Percentiles rank a stretch among this genome's conserved stretches.
These are phyloP conservation scores for Chytriomyces hyalinus DNA, from an alignment of 192 early-diverging fungal genomes.

Conservation along the genomic window DNA sequence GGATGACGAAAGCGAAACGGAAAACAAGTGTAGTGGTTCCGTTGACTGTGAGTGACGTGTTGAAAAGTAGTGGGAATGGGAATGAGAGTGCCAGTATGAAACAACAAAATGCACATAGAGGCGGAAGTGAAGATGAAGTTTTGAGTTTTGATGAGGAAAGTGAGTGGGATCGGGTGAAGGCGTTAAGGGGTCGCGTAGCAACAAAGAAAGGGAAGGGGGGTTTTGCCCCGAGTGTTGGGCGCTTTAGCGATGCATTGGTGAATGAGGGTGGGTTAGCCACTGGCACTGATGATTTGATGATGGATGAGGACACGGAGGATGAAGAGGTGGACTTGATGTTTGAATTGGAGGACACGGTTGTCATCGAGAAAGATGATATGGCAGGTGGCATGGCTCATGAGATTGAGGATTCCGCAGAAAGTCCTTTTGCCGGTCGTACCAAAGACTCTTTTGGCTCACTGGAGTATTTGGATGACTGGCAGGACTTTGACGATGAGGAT, in stretches of 20 bases:
- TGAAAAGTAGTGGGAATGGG: background rate
- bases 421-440: background rate
- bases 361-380: background rate
- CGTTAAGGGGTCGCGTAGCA: slow-evolving; percentile 41
- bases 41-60: background rate
- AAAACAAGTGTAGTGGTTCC: slow-evolving; percentile 6
- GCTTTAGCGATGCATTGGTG: slow-evolving; percentile 35
- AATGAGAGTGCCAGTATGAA: no score
- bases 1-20: slow-evolving; percentile 29
- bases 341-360: slow-evolving; percentile 9
- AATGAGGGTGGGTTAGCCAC: slow-evolving; percentile 44
- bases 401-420: background rate
- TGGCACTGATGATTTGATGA: slow-evolving; percentile 64
- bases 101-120: background rate
- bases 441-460: slow-evolving; percentile 27
- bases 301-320: slow-evolving; percentile 37
- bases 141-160: slow-evolving; percentile 85
- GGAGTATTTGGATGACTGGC: slow-evolving; percentile 47
- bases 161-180: slow-evolving; percentile 57
- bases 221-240: slow-evolving; percentile 5
- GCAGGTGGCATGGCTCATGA: background rate
- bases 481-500: slow-evolving; percentile 88
- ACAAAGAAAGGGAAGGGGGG: slow-evolving; percentile 33
- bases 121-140: slow-evolving; percentile 68
- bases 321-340: slow-evolving; percentile 36